Evolutionary conservation across 371 early-diverging fungal genomes (phyloP).

Genomic region (Mucor plumbeus): DNA sequence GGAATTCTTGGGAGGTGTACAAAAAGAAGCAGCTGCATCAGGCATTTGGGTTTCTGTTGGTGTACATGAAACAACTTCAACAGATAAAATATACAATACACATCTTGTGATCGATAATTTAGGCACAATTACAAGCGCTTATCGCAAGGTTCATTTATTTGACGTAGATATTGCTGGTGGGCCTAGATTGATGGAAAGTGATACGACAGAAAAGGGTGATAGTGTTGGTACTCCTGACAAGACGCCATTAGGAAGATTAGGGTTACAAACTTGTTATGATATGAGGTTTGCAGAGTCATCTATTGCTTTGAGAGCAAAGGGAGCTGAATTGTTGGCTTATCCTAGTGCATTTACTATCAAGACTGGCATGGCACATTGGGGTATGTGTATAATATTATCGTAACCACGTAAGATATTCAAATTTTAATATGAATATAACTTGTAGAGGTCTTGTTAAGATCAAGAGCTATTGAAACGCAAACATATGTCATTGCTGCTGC

Average conservation of each 20-base stretch:
- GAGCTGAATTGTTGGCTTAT: slow-evolving; percentile 78
- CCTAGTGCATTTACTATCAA: slow-evolving; percentile 88
- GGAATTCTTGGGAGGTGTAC: slow-evolving; percentile 62
- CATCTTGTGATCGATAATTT: slow-evolving; percentile 69
- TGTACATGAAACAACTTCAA: slow-evolving; percentile 59
- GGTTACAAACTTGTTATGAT: slow-evolving; percentile 82
- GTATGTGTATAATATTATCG: slow-evolving; percentile 34
- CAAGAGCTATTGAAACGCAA: slow-evolving; percentile 90
- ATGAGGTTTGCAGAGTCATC: slow-evolving; percentile 82
- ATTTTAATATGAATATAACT: not conserved
- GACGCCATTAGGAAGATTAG: slow-evolving; percentile 77
- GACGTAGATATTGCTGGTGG: slow-evolving; percentile 70
- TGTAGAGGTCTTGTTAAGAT: slow-evolving; percentile 73
- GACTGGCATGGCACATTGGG: slow-evolving; percentile 90
- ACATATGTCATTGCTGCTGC: slow-evolving; percentile 73
- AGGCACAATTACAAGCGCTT: slow-evolving; percentile 62
- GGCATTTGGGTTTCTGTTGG: slow-evolving; percentile 81
- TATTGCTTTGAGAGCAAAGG: slow-evolving; percentile 57
- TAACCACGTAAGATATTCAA: too few relatives aligned
- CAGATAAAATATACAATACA: slow-evolving; percentile 62
- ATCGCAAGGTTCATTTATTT: slow-evolving; percentile 86
- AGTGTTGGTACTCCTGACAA: slow-evolving; percentile 54
- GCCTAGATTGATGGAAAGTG: slow-evolving; percentile 72
- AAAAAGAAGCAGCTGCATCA: slow-evolving; percentile 57
- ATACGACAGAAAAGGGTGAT: slow-evolving; percentile 61